These are phyloP conservation scores for Thermothielavioides terrestris DNA, from an alignment of 495 filamentous ascomycete species.

Conservation along the genomic window DNA sequence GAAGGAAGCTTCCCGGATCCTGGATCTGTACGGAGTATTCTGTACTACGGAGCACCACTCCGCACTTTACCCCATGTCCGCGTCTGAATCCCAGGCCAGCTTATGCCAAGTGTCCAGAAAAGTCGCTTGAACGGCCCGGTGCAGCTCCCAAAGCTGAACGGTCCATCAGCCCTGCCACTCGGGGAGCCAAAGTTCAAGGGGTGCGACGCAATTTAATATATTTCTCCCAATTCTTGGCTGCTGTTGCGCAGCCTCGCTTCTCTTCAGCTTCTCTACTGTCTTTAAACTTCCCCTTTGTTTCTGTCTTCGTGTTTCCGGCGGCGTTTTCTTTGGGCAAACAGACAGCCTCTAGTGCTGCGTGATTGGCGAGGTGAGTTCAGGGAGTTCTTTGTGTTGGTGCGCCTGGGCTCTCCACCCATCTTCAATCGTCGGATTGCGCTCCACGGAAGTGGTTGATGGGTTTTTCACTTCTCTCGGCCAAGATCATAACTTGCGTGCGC, in stretches of 20 bases:
- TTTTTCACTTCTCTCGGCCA: no score
- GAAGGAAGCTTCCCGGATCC: constrained; percentile 21
- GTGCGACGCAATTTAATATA: constrained; percentile 9
- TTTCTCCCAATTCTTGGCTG: background rate
- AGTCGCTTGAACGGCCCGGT: constrained; percentile 11
- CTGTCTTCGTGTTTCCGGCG: constrained; percentile 5
- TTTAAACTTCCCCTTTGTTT: constrained; percentile 12
- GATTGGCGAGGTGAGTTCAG: constrained; percentile 10
- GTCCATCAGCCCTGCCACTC: constrained; percentile 12
- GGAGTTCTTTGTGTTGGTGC: background rate
- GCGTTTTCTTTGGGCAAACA: background rate
- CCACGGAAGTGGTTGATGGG: no score
- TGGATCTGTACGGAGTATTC: no score
- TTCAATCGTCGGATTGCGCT: background rate
- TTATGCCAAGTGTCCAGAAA: constrained; percentile 28
- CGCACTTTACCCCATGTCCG: background rate
- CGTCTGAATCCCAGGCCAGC: background rate
- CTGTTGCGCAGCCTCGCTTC: background rate
- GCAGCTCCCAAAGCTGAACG: constrained; percentile 3
- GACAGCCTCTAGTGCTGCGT: background rate
- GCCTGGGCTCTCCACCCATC: background rate
- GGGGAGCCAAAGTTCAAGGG: constrained; percentile 14
- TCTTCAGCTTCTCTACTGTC: constrained; percentile 15
- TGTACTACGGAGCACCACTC: constrained; percentile 2
- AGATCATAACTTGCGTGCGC: no score